Base-by-base conservation (phyloP, 2,329 filamentous ascomycete species). In the Intubia oerlemansii region DNA sequence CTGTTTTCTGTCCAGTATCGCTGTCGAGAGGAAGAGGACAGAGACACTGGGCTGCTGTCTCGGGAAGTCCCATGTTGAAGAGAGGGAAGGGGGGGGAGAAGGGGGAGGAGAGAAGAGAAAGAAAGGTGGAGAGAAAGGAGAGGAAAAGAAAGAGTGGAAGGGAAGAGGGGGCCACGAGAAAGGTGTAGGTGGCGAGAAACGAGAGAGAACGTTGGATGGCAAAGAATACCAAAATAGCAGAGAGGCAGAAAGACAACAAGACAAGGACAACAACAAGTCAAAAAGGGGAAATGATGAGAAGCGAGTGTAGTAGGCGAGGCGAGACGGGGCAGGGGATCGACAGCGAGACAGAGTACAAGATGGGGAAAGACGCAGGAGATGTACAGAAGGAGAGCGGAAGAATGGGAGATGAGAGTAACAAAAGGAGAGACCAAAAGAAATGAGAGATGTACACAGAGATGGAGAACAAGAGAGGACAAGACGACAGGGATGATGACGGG, bases 31-130 rank as follows among this genome's bases (percentile, higher is more conserved):
- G 19, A 24, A 29, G 17, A 17, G 36, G 36, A 17, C 36, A 38
- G 17, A 38, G 34, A 34, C 36, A 36, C 14, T 30, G 22, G 11
- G 25, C 25, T 10, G 31, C 18, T 34, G 36, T 36, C 29, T 38
- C 32, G 30, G 36, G 24, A 27, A 14, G 8, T 23, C 17, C 32
- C 36, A 38, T 38, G 14, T 10, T 32, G 19, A 25, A 14, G n/a
- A 15, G 9, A 24, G 10, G 8, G 16, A 26, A 24, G 10, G 17
- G 26, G 10, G 14, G 17, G 6, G 13, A 25, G 15, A 11, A 10
- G 9, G n/a, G 2, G 14, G 25, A 19, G 9, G 14, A 18, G n/a
- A 17, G 11, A 20, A 22, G 25, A 11, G 10, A 17, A 10, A 24
- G 11, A 13, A 25, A 13, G 13, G 21, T 18, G 14, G 10, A 17